Conservation (phyloP, 805 yeast genomes). For the Ogataea degrootiae region DNA sequence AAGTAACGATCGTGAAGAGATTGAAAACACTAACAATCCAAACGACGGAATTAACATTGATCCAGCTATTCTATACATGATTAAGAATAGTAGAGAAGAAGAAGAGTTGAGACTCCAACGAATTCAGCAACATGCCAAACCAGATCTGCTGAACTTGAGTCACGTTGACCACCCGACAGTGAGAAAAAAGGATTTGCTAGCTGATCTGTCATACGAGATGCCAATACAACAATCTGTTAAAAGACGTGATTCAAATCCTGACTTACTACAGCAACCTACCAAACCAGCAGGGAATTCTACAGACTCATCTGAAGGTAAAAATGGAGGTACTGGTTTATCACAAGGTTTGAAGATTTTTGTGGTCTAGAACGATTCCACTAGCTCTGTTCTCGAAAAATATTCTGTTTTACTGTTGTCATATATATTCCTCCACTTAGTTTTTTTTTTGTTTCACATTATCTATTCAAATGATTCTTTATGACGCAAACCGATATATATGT, state of each 20-base stretch:
- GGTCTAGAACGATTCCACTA: background rate
- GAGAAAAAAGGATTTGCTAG: no score
- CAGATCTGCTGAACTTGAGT: no score
- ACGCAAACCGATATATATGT: background rate
- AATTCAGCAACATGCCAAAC: background rate
- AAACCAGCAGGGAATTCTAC: background rate
- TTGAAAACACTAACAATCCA: background rate
- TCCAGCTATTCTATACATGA: conserved; percentile 7
- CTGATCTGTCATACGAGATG: no score
- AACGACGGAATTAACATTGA: conserved; percentile 5
- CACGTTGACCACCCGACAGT: no score
- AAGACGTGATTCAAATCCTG: no score
- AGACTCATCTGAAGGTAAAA: background rate
- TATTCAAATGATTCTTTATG: no score
- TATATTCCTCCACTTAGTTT: no score
- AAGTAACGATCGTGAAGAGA: background rate
- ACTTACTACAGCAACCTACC: no score
- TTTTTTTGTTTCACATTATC: no score
- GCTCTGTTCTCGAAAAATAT: no score
- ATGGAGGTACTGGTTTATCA: background rate
- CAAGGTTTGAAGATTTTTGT: conserved; percentile 10
- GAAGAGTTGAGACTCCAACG: background rate
- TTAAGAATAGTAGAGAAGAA: background rate
- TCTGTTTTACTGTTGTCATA: no score
- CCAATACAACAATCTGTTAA: no score